phyloP scores from a whole-genome alignment of 345 rosid genomes.

The Aquilaria malaccensis region DNA sequence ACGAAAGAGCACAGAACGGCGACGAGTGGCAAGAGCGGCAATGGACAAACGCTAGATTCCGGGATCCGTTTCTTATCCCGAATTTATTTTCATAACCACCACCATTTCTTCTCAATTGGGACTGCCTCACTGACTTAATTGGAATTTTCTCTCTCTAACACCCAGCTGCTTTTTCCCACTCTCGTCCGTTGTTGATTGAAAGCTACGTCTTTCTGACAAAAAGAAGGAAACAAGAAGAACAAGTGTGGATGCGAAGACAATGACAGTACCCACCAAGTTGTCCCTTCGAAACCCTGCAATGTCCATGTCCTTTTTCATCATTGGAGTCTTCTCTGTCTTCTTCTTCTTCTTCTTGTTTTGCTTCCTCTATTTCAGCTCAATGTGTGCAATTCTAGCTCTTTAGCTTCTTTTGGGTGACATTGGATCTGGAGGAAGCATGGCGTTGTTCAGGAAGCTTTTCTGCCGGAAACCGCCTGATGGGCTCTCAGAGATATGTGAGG shows the following conservation, averaged over 20 bases:
- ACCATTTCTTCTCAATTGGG: neutral
- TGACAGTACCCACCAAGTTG: conserved; percentile 25
- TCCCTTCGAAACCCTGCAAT: conserved; percentile 55
- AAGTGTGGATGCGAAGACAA: conserved; percentile 49
- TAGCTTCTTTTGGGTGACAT: conserved; percentile 9
- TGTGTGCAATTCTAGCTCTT: conserved; percentile 14
- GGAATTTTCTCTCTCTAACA: neutral
- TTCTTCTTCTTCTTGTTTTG: conserved; percentile 11
- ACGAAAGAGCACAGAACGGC: no score
- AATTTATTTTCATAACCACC: no score
- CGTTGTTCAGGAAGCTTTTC: conserved; percentile 61
- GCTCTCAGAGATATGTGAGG: conserved; percentile 63
- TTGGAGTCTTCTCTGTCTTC: conserved; percentile 19
- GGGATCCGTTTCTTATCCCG: no score
- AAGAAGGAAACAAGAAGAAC: conserved; percentile 13
- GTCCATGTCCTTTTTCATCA: conserved; percentile 13
- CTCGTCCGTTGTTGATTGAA: conserved; percentile 52
- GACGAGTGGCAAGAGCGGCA: no score
- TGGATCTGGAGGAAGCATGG: conserved; percentile 33
- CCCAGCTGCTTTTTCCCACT: neutral
- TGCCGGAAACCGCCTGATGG: conserved; percentile 65
- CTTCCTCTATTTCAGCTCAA: conserved; percentile 18
- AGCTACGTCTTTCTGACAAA: conserved; percentile 29
- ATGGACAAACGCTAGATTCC: no score
- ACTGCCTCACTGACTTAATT: no score